phyloP scores from a whole-genome alignment of 805 yeast species.

The Kodamaea sagamina region DNA sequence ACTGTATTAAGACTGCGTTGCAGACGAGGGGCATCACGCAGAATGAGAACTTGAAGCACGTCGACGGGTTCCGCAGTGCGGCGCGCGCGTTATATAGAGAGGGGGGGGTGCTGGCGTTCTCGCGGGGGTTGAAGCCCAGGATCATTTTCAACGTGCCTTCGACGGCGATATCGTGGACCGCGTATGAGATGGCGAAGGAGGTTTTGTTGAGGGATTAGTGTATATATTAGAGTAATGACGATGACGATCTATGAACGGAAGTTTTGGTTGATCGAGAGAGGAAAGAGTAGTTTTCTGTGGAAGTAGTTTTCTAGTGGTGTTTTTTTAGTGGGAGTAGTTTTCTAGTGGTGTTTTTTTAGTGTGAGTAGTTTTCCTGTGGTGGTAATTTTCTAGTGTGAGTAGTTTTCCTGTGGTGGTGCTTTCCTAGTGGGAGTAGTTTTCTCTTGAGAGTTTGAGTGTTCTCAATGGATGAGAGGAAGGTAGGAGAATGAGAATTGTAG shows the following conservation, averaged over 20 bases:
- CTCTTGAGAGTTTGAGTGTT: no score
- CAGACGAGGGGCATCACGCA: constrained; percentile 73
- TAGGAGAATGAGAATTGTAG: no score
- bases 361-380: no score
- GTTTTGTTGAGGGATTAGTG: constrained; percentile 41
- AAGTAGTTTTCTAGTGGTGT: no score
- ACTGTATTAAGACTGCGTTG: constrained; percentile 86
- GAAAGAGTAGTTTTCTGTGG: no score
- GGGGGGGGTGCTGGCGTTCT: constrained; percentile 67
- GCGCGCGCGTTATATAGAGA: constrained; percentile 62
- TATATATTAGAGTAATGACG: constrained; percentile 9
- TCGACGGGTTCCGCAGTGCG: constrained; percentile 71
- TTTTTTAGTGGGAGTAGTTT: no score
- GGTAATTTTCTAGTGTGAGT: no score
- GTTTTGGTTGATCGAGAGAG: no score
- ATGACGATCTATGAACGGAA: background rate
- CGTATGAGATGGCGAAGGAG: constrained; percentile 94
- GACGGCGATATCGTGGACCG: constrained; percentile 97
- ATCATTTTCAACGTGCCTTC: constrained; percentile 91
- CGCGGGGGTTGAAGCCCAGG: constrained; percentile 87
- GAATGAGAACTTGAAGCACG: constrained; percentile 49
- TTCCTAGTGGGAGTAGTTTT: no score
- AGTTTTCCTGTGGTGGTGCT: no score
- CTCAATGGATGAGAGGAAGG: no score
- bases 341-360: no score